A percentile compares a stretch with the other conserved stretches of the same genome.
phyloP scores from a whole-genome alignment of 768 basidiomycete genomes.

The Pulveroboletus sp. region DNA sequence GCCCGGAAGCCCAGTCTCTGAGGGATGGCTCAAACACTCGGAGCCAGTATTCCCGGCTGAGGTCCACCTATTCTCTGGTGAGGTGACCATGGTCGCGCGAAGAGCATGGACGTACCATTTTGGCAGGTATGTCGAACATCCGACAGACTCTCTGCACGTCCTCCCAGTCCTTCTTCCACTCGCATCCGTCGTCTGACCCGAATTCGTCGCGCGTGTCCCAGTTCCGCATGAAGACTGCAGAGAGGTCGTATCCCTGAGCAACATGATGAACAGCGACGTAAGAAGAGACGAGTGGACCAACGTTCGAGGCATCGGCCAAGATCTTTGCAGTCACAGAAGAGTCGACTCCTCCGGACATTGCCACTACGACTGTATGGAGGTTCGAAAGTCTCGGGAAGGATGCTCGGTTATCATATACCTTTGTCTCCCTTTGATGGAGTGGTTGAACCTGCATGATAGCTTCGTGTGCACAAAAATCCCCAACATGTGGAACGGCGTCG shows the following conservation, averaged over 20 bases:
- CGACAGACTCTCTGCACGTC: conserved; percentile 82
- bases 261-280: neutral
- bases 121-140: conserved; percentile 65
- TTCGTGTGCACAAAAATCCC: conserved; percentile 1
- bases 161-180: conserved; percentile 95
- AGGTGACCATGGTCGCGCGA: conserved; percentile 1
- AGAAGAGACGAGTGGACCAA: conserved; percentile 23
- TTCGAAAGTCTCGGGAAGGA: neutral
- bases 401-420: conserved; percentile 4
- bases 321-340: conserved; percentile 85
- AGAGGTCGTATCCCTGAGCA: conserved; percentile 69
- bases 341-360: conserved; percentile 96
- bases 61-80: conserved; percentile 55
- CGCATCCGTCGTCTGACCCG: conserved; percentile 76
- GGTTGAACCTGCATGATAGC: conserved; percentile 15
- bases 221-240: conserved; percentile 93
- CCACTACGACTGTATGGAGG: conserved; percentile 63
- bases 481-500: conserved; percentile 8
- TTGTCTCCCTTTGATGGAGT: conserved; percentile 27
- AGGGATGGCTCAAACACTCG: conserved; percentile 87
- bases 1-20: conserved; percentile 67
- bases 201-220: conserved; percentile 89
- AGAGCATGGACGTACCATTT: conserved; percentile 45
- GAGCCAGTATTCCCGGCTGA: conserved; percentile 89
- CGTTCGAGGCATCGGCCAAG: conserved; percentile 52